phyloP scores from a whole-genome alignment of 2,329 filamentous ascomycete genomes.

The Tolypocladium nubicola region DNA sequence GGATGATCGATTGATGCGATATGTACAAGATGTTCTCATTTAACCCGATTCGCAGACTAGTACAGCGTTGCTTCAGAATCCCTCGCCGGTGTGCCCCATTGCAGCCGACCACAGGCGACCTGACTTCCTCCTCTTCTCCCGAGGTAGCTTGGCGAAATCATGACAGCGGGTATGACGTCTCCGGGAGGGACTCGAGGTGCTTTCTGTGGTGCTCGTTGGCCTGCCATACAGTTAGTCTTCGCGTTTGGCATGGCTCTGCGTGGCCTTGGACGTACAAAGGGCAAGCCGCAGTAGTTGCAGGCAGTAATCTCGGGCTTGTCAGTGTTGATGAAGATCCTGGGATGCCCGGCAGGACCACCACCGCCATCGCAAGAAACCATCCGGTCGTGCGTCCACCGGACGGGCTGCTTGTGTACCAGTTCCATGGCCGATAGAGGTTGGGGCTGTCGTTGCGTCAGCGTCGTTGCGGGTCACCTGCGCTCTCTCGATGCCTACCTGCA shows the following conservation, averaged over 20 bases:
- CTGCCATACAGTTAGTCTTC: constrained; percentile 32
- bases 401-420: constrained; percentile 90
- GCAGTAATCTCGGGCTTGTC: constrained; percentile 90
- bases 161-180: constrained; percentile 71
- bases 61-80: constrained; percentile 2
- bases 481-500: constrained; percentile 56
- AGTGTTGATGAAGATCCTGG: constrained; percentile 91
- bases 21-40: constrained; percentile 3
- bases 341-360: constrained; percentile 82
- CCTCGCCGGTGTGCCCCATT: background rate
- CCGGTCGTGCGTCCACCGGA: constrained; percentile 78
- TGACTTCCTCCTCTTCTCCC: background rate
- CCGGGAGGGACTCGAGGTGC: constrained; percentile 71
- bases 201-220: constrained; percentile 82
- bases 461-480: background rate
- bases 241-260: background rate
- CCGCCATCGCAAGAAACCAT: constrained; percentile 85
- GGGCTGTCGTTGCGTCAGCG: constrained; percentile 47
- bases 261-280: constrained; percentile 59
- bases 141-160: constrained; percentile 13
- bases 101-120: background rate
- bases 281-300: constrained; percentile 89
- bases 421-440: constrained; percentile 85
- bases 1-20: background rate
- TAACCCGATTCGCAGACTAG: background rate